Base-by-base conservation (phyloP, 1,284 basidiomycete genomes). In the Ustilago hordei region DNA sequence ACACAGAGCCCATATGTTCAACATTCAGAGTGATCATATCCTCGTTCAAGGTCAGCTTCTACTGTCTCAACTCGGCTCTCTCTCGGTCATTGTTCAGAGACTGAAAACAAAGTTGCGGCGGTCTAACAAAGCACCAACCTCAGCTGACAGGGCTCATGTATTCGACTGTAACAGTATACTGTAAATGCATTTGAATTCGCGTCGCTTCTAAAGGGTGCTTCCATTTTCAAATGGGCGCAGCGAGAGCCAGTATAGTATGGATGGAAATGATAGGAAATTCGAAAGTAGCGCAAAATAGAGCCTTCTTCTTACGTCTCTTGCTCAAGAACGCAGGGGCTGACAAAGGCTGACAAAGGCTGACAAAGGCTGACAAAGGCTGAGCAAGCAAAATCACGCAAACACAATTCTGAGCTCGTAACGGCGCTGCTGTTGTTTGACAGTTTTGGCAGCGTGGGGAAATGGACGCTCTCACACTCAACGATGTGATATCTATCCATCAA, bases 361-460 rank as follows among this genome's bases (percentile, higher is more conserved):
- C 43, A 17, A 15, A 28, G 45, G 19, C 19, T 5, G 28, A 19
- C 38, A 31, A 23, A 23, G 47, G 47, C 47, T 48, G 45, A 48
- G 23, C 45, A 48, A 48, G n/a, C 45, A 48, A 23, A 15, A n/a
- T 39, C 38, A 39, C 38, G 15, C 11, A 39, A 15, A 2, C 38
- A 15, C 38, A 15, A 31, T 23, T 55, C 17, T 56, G 55, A 56
- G 55, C 55, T 56, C 38, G 43, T 56, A 23, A 5, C 36, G 19
- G 31, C 7, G 8, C 17, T 53, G 50, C 23, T 43, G 39, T 17
- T 19, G 36, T 17, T 56, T 43, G 53, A 36, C 53, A 54, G 48
- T 9, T 31, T 28, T 15, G 23, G 53, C 53, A 28, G 32, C 53
- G 32, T 35, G 35, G 53, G 53, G 53, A 28, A 38, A 48, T 23